phyloP scores from a whole-genome alignment of 2,329 filamentous ascomycete species.

The Plectosphaerella cucumerina region DNA sequence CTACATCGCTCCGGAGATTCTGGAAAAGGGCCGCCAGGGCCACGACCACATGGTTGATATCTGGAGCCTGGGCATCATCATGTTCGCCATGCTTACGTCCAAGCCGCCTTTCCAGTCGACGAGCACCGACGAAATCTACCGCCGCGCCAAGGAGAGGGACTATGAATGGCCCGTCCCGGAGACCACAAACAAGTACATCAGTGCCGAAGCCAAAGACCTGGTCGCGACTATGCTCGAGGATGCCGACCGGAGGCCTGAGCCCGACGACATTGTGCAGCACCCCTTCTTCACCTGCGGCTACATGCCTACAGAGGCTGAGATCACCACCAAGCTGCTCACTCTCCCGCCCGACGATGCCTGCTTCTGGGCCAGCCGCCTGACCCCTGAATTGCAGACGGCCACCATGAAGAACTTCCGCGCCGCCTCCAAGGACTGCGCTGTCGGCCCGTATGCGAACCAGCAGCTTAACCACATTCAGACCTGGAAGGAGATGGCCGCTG shows the following conservation, averaged over 20 bases:
- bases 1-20: constrained; percentile 94
- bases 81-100: constrained; percentile 96
- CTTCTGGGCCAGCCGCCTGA: constrained; percentile 50
- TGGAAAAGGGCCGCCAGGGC: constrained; percentile 89
- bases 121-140: constrained; percentile 82
- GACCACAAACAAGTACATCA: constrained; percentile 65
- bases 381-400: constrained; percentile 37
- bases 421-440: constrained; percentile 53
- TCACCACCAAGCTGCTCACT: constrained; percentile 54
- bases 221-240: constrained; percentile 73
- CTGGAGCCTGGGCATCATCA: constrained; percentile 97
- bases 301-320: constrained; percentile 60
- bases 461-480: constrained; percentile 49
- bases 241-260: constrained; percentile 68
- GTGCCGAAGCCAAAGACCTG: constrained; percentile 70
- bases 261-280: constrained; percentile 75
- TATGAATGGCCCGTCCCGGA: constrained; percentile 74
- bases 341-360: constrained; percentile 51
- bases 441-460: constrained; percentile 49
- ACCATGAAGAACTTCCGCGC: constrained; percentile 50
- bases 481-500: constrained; percentile 64
- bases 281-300: constrained; percentile 75
- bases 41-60: constrained; percentile 98
- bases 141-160: constrained; percentile 63
- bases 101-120: constrained; percentile 95